These are phyloP conservation scores for Vigna trinervia DNA, from an alignment of 306 rosid species.

Conservation along the genomic window DNA sequence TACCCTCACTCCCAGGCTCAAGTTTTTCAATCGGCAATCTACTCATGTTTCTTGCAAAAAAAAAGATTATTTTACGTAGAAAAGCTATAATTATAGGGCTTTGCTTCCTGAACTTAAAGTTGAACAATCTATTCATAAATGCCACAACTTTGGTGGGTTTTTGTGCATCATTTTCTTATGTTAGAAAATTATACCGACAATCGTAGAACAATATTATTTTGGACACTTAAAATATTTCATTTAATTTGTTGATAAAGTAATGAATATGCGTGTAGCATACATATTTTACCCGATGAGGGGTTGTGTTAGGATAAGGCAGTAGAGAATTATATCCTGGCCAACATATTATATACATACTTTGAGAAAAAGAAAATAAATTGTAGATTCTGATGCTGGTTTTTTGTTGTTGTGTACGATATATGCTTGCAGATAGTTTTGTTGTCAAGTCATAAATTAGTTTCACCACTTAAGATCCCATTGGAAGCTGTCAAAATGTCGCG, in stretches of 20 bases:
- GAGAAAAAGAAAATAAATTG: not conserved
- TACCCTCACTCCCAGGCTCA: too few relatives aligned
- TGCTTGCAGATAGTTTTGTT: conserved; percentile 30
- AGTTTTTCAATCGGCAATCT: too few relatives aligned
- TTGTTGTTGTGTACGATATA: conserved; percentile 3
- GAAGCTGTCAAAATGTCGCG: conserved; percentile 70
- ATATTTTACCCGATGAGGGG: conserved; percentile 3
- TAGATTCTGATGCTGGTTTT: conserved; percentile 18
- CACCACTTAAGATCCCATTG: conserved; percentile 1
- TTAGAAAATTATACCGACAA: too few relatives aligned
- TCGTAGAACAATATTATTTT: too few relatives aligned
- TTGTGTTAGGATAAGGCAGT: not conserved
- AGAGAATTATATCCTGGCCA: not conserved
- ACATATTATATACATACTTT: conserved; percentile 3
- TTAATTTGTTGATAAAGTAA: not conserved
- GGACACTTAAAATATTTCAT: not conserved
- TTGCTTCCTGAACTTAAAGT: not conserved
- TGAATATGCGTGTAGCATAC: not conserved
- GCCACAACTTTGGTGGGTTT: not conserved
- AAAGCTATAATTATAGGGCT: not conserved
- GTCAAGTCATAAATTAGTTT: conserved; percentile 13
- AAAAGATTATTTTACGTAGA: too few relatives aligned
- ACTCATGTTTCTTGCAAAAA: too few relatives aligned
- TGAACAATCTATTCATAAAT: conserved; percentile 3
- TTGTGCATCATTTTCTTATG: not conserved